Conservation (phyloP, 2,329 filamentous ascomycete genomes). For the Aspergillus ibericus region DNA sequence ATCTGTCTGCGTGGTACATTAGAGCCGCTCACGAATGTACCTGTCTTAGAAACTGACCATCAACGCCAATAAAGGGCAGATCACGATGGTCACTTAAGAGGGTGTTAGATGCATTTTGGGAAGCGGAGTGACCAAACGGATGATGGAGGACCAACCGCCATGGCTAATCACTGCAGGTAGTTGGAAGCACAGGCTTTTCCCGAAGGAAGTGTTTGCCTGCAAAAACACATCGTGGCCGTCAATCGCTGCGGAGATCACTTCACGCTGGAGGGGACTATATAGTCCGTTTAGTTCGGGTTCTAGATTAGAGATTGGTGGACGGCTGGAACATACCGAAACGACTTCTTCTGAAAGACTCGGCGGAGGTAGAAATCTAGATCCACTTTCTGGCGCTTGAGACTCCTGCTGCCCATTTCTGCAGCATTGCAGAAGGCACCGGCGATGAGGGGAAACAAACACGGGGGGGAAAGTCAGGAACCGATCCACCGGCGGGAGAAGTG, state of each 20-base stretch:
- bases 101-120: not conserved
- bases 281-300: not conserved
- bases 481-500: conserved; percentile 3
- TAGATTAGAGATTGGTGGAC: not conserved
- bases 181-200: conserved; percentile 91
- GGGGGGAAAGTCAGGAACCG: not conserved
- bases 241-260: conserved; percentile 80
- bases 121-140: not conserved
- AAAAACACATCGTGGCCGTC: conserved; percentile 88
- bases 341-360: conserved; percentile 69
- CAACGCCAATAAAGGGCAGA: conserved; percentile 83
- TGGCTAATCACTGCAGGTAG: conserved; percentile 83
- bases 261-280: conserved; percentile 73
- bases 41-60: conserved; percentile 62
- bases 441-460: not conserved
- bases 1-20: conserved; percentile 65
- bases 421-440: conserved; percentile 20
- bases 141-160: conserved; percentile 63
- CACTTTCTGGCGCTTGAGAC: conserved; percentile 32
- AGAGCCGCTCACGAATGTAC: not conserved
- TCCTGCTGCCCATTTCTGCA: conserved; percentile 29
- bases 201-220: conserved; percentile 74
- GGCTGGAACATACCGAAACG: conserved; percentile 61
- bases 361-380: conserved; percentile 75
- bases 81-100: conserved; percentile 76